Evolutionary conservation across 1,139 yeast species (phyloP).

Genomic region (Blastobotrys buckinghamii): DNA sequence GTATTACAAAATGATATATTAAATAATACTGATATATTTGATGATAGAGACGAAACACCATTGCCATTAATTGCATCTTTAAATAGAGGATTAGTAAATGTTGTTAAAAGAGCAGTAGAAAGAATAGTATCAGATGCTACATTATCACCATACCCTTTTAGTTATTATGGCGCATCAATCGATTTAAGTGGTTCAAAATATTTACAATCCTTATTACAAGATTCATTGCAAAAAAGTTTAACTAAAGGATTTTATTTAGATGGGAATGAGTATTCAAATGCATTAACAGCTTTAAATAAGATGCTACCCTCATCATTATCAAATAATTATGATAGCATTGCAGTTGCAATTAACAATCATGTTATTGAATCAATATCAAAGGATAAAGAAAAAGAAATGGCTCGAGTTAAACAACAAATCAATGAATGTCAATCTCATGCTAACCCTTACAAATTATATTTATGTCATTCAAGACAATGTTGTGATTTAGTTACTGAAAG

Average conservation of each 20-base stretch:
- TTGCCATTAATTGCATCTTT: slow-evolving; percentile 11
- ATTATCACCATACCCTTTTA: slow-evolving; percentile 8
- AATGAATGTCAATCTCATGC: slow-evolving; percentile 19
- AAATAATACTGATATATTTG: slow-evolving; percentile 1
- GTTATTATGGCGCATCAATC: slow-evolving; percentile 4
- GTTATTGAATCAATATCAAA: slow-evolving; percentile 18
- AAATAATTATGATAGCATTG: slow-evolving; percentile 17
- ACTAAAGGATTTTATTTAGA: slow-evolving; percentile 22
- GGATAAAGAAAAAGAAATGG: slow-evolving; percentile 19
- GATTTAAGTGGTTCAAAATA: slow-evolving; percentile 11
- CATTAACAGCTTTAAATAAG: slow-evolving; percentile 21
- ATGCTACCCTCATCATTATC: slow-evolving; percentile 19
- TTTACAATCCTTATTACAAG: slow-evolving; percentile 18
- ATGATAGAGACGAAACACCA: background rate
- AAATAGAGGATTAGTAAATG: slow-evolving; percentile 8
- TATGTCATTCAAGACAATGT: slow-evolving; percentile 16
- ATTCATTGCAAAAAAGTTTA: slow-evolving; percentile 21
- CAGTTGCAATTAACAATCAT: slow-evolving; percentile 21
- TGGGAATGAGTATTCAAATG: slow-evolving; percentile 25
- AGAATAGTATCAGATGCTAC: slow-evolving; percentile 10
- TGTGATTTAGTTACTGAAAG: slow-evolving; percentile 17
- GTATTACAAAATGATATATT: background rate
- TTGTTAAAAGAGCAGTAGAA: slow-evolving; percentile 13
- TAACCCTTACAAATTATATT: slow-evolving; percentile 22
- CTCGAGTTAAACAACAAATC: slow-evolving; percentile 16